Conservation (phyloP, 331 rosid species). For the Phaseolus coccineus region DNA sequence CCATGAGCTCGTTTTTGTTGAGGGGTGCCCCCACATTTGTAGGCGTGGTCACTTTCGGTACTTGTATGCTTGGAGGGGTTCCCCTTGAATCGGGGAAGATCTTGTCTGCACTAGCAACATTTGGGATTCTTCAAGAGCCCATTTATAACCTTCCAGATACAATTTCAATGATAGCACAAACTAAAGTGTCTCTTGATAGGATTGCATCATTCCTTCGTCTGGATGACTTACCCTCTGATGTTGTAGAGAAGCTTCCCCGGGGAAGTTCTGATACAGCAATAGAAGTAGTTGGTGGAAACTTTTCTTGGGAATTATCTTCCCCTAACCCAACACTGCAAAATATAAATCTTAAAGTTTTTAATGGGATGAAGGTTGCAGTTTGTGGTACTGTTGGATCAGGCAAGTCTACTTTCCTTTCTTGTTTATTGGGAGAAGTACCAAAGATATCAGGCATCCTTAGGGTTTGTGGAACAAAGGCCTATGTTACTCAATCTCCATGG, state of each 20-base stretch:
- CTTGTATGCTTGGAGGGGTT: slow-evolving; percentile 72
- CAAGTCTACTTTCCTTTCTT: too few relatives aligned
- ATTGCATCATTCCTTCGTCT: slow-evolving; percentile 73
- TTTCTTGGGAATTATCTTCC: too few relatives aligned
- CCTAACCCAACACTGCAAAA: too few relatives aligned
- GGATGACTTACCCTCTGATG: slow-evolving; percentile 73
- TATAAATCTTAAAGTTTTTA: too few relatives aligned
- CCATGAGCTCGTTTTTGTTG: slow-evolving; percentile 66
- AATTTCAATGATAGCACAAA: slow-evolving; percentile 79
- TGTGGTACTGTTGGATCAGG: too few relatives aligned
- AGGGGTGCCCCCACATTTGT: slow-evolving; percentile 88
- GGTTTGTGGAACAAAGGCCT: too few relatives aligned
- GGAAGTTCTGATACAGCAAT: slow-evolving; percentile 71
- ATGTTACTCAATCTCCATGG: too few relatives aligned
- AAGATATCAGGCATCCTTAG: too few relatives aligned
- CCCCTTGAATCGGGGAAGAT: slow-evolving; percentile 91
- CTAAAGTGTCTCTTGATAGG: slow-evolving; percentile 88
- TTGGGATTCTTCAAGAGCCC: slow-evolving; percentile 83
- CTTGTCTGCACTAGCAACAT: slow-evolving; percentile 86
- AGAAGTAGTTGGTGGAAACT: slow-evolving; percentile 69
- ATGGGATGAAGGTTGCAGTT: too few relatives aligned
- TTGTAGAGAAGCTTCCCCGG: slow-evolving; percentile 65
- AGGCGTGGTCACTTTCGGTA: slow-evolving; percentile 69
- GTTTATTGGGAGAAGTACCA: too few relatives aligned
- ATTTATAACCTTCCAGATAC: slow-evolving; percentile 77